phyloP scores from a whole-genome alignment of 805 yeast genomes.

The Metschnikowia arizonensis region DNA sequence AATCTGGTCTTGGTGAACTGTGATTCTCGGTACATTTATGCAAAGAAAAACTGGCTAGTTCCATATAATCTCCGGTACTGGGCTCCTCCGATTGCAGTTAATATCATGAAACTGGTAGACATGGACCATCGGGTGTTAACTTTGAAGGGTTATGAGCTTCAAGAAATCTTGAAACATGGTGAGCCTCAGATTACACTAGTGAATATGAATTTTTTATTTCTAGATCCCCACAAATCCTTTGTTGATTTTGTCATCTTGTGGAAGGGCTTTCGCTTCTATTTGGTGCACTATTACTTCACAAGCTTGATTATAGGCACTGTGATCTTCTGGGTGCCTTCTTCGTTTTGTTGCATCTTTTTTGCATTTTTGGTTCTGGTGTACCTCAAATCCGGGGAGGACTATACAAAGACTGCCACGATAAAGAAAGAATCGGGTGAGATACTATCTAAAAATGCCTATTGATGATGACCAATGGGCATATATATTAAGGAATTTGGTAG shows the following conservation, averaged over 20 bases:
- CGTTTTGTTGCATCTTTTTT: conserved; percentile 27
- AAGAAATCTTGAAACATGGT: not conserved
- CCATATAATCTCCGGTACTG: conserved; percentile 37
- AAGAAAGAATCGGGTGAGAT: not conserved
- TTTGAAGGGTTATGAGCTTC: conserved; percentile 12
- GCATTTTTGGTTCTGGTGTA: conserved; percentile 20
- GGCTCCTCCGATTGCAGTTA: conserved; percentile 33
- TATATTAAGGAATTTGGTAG: not conserved
- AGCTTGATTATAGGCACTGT: conserved; percentile 35
- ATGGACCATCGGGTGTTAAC: conserved; percentile 13
- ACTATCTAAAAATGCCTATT: not conserved
- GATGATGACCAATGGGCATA: not conserved
- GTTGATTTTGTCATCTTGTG: conserved; percentile 31
- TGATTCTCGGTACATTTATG: conserved; percentile 28
- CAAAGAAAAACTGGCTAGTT: conserved; percentile 27
- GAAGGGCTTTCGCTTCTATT: conserved; percentile 40
- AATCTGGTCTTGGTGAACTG: conserved; percentile 25
- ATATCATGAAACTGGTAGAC: conserved; percentile 16
- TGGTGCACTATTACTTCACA: conserved; percentile 31
- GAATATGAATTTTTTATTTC: conserved; percentile 8
- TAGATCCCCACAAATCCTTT: conserved; percentile 11
- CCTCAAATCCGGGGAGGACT: not conserved
- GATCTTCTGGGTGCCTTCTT: conserved; percentile 35
- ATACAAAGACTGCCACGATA: not conserved
- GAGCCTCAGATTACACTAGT: conserved; percentile 7